Evolutionary conservation across 495 filamentous ascomycete genomes (phyloP), one percentile per base, ranked within the genome.

Genomic region (Aspergillus funiculosus): DNA sequence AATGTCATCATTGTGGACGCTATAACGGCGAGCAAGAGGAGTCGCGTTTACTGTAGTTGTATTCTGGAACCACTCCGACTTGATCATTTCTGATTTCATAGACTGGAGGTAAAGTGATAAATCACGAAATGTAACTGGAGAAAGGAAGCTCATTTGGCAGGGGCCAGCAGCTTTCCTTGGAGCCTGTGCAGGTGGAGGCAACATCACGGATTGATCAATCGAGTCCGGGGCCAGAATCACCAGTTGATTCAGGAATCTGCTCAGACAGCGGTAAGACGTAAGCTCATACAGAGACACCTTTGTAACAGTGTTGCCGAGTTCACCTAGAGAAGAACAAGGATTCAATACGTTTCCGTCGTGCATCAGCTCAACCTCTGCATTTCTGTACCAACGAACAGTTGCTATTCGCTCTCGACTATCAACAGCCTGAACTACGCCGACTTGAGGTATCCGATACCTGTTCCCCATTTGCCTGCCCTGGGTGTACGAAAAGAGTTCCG

Each of bases 231-330:
- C 52, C 27, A 83, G 51, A 13, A 77, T 45, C 5, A 80, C 78
- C 36, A 75, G 62, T 50, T 80, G 76, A 2, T 69, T 71, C 35
- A 68, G 59, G 25, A 62, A 45, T 26, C 63, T 62, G 14, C 61
- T 64, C 27, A 82, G 46, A 14, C 65, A 64, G 20, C 67, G 56
- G 36, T 69, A 65, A 4, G 62, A 61, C 34, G 54, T 49, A 21
- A 82, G 60, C 39, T 83, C 80, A 53, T 83, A 83, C 20, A 81
- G 48, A 43, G 77, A 80, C 10, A 80, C 66, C 21, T 78, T 69
- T 35, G 74, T 73, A 18, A 61, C 31, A 14, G 50, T 52, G 11
- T 68, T 61, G 9, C 53, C 41, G 3, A 80, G 62, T 5, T 45
- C 28, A 1, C 79, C 80, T 7, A 71, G 58, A 1, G 41, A 57